phyloP scores from a whole-genome alignment of 345 rosid species.

The Psidium guajava region DNA sequence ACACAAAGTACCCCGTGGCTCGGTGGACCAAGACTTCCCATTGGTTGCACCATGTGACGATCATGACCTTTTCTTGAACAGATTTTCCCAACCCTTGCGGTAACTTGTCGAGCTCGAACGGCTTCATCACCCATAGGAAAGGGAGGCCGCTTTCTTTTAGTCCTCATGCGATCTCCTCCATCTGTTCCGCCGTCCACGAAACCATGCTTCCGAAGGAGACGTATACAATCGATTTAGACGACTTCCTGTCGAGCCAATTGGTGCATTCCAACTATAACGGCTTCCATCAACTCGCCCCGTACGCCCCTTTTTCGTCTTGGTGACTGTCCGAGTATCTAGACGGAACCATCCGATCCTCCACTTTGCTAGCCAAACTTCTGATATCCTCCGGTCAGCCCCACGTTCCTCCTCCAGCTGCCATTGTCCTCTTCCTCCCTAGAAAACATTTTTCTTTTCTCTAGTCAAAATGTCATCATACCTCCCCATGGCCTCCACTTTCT shows the following conservation, averaged over 20 bases:
- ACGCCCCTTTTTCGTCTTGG: slow-evolving; percentile 37
- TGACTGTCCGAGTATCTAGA: slow-evolving; percentile 37
- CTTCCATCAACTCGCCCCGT: slow-evolving; percentile 65
- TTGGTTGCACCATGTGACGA: slow-evolving; percentile 61
- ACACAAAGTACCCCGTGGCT: slow-evolving; percentile 4
- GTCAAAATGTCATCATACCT: too few species aligned
- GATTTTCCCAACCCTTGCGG: slow-evolving; percentile 39
- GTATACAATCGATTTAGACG: slow-evolving; percentile 31
- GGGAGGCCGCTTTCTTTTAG: slow-evolving; percentile 30
- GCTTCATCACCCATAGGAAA: slow-evolving; percentile 64
- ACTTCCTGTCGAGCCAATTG: slow-evolving; percentile 49
- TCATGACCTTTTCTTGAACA: slow-evolving; percentile 25
- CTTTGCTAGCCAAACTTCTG: slow-evolving; percentile 43
- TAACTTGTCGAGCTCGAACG: slow-evolving; percentile 31
- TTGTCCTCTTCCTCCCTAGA: too few species aligned
- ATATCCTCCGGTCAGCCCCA: too few species aligned
- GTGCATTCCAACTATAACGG: slow-evolving; percentile 44
- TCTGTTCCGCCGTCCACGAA: slow-evolving; percentile 27
- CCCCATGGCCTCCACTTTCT: too few species aligned
- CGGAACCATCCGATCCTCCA: slow-evolving; percentile 75
- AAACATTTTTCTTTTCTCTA: too few species aligned
- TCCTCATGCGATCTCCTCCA: slow-evolving; percentile 36
- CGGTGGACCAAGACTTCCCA: slow-evolving; percentile 42
- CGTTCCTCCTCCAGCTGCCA: too few species aligned
- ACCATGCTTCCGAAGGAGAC: slow-evolving; percentile 73